Evolutionary conservation across 2,329 filamentous ascomycete genomes (phyloP), one percentile per base, ranked within the genome.

Genomic region (Neophaeococcomyces mojaviensis): DNA sequence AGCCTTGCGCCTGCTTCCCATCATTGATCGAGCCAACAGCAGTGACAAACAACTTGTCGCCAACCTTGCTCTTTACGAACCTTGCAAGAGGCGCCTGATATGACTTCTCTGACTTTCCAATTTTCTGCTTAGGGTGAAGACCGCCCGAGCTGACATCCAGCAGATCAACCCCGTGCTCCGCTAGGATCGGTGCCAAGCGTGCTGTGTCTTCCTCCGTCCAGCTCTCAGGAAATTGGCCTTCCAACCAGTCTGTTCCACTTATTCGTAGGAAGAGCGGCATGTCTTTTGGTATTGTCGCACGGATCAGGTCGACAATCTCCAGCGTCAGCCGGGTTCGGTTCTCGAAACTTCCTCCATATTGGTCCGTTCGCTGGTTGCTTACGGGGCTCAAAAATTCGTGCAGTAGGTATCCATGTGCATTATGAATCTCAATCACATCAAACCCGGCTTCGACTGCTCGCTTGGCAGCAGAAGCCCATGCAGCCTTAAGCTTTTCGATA

Each of bases 381-480:
- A 74, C 73, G 0, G 85, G 84, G 0, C 77, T 80, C 2, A 88
- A 49, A 69, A 90, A 90, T 1, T 69, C 66, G 55, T 80, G 78
- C 0, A 90, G 67, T 0, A 92, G 73, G 59, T 89, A 90, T 0
- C 86, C 86, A 57, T 90, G 86, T 0, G 85, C 86, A 55, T 74
- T 77, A 66, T 92, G 86, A 40, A 92, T 78, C 62, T 92, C 87
- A 48, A 92, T 79, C 4, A 81, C 76, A 59, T 94, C 87, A 39
- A 86, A 77, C 0, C 87, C 87, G 1, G 81, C 82, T 51, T 77
- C 69, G 3, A 89, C 64, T 1, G 86, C 76, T 22, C 81, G 68
- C 52, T 70, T 68, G 0, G 78, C 72, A 0, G 76, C 70, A n/a
- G 47, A 50, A 15, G 49, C 54, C 42, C 55, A 58, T 3, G 52